Conservation (phyloP, 1,284 basidiomycete genomes). For the Cystobasidium sp. region DNA sequence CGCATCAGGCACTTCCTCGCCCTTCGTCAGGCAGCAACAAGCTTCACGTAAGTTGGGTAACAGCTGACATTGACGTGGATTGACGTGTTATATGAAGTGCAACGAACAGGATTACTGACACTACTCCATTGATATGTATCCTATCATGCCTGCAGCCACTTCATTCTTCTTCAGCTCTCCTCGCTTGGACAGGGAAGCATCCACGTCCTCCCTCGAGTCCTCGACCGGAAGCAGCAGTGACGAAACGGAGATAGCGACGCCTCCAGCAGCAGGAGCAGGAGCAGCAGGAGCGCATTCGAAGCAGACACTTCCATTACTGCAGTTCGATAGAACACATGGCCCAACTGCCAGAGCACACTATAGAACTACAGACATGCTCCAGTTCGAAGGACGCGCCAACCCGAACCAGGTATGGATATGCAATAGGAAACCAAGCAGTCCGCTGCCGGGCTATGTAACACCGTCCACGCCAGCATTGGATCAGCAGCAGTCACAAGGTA, state of each 20-base stretch:
- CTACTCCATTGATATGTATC: not conserved
- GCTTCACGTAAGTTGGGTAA: not conserved
- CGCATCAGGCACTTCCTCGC: not conserved
- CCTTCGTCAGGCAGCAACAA: conserved; percentile 5
- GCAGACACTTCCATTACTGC: not conserved
- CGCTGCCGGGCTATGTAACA: conserved; percentile 16
- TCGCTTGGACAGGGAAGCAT: conserved; percentile 2
- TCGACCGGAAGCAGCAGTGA: conserved; percentile 6
- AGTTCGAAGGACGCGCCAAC: conserved; percentile 35
- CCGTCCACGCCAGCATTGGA: conserved; percentile 5
- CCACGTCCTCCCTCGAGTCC: not conserved
- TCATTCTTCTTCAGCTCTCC: conserved; percentile 13
- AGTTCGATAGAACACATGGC: not conserved
- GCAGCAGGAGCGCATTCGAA: not conserved
- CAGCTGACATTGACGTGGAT: not conserved
- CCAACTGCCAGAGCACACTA: conserved; percentile 4
- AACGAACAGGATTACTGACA: not conserved
- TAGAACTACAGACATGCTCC: conserved; percentile 21
- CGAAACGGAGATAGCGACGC: conserved; percentile 9
- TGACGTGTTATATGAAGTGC: not conserved
- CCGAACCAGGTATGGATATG: conserved; percentile 36
- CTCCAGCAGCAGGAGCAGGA: not conserved
- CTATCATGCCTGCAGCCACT: not conserved
- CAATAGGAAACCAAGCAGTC: conserved; percentile 32
- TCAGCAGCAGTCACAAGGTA: not conserved